These are phyloP conservation scores for Aspergillus avenaceus DNA, from an alignment of 495 filamentous ascomycete species.

Conservation along the genomic window DNA sequence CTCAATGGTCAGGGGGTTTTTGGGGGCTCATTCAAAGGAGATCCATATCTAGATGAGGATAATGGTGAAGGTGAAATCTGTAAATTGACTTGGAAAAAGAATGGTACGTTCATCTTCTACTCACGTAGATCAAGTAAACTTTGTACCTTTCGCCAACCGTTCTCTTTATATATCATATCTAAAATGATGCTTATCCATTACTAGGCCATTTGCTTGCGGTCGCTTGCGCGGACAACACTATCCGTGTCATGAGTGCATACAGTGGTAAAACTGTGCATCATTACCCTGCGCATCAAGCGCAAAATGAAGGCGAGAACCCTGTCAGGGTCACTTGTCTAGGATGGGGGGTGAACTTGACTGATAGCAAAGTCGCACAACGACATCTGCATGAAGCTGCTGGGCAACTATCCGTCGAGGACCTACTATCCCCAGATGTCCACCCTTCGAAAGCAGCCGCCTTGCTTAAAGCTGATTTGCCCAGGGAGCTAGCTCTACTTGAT, in stretches of 20 bases:
- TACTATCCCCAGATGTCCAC: conserved; percentile 35
- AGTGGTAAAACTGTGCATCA: conserved; percentile 74
- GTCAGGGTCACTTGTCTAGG: conserved; percentile 59
- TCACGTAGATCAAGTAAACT: too few species aligned
- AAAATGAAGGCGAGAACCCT: conserved; percentile 23
- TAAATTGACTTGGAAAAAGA: conserved; percentile 69
- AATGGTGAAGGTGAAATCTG: conserved; percentile 51
- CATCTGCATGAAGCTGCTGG: conserved; percentile 39
- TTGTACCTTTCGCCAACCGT: too few species aligned
- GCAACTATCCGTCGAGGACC: conserved; percentile 38
- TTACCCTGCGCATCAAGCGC: conserved; percentile 35
- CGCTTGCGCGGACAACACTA: conserved; percentile 67
- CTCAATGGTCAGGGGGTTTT: conserved; percentile 68
- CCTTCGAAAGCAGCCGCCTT: conserved; percentile 36
- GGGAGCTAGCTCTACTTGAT: conserved; percentile 73
- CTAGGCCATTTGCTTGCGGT: conserved; percentile 70
- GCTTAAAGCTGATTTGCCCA: conserved; percentile 61
- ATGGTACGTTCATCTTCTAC: conserved; percentile 70
- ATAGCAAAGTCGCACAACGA: conserved; percentile 44
- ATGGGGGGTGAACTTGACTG: conserved; percentile 68
- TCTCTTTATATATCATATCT: neutral
- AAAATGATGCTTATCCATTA: neutral
- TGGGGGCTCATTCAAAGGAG: conserved; percentile 46
- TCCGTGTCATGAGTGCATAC: conserved; percentile 70
- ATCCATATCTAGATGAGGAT: conserved; percentile 46